Percentiles rank a stretch among this genome's conserved stretches.
Conservation (phyloP, 768 basidiomycete genomes). For the Sarcodon sp. region DNA sequence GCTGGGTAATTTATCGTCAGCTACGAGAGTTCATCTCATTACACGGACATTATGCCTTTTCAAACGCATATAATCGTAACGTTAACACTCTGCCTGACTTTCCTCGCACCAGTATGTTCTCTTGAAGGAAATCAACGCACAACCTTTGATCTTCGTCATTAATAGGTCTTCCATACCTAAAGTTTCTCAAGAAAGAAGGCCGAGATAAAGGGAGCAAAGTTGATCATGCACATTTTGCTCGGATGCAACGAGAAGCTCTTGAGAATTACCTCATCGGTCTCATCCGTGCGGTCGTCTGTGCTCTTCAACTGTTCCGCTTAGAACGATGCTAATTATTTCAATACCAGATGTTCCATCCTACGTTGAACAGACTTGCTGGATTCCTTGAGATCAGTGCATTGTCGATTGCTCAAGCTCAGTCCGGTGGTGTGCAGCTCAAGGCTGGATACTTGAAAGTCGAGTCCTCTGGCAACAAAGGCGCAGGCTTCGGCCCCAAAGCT, state of each 20-base stretch:
- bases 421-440: conserved; percentile 84
- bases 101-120: conserved; percentile 57
- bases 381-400: conserved; percentile 91
- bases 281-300: conserved; percentile 71
- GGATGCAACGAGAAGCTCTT: conserved; percentile 66
- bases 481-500: conserved; percentile 53
- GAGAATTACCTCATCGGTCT: conserved; percentile 84
- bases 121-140: neutral
- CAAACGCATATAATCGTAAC: conserved; percentile 66
- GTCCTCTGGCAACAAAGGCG: conserved; percentile 33
- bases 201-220: conserved; percentile 36
- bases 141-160: neutral
- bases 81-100: conserved; percentile 83
- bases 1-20: conserved; percentile 95
- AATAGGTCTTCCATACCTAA: conserved; percentile 81
- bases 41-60: conserved; percentile 80
- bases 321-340: neutral
- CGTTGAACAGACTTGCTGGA: conserved; percentile 76
- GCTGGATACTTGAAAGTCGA: conserved; percentile 70
- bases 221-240: conserved; percentile 64
- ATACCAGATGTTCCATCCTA: conserved; percentile 89
- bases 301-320: conserved; percentile 13
- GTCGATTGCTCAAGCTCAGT: conserved; percentile 65
- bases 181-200: conserved; percentile 61
- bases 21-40: conserved; percentile 85